phyloP scores from a whole-genome alignment of 1,284 basidiomycete genomes.

The Termitomyces sp. region DNA sequence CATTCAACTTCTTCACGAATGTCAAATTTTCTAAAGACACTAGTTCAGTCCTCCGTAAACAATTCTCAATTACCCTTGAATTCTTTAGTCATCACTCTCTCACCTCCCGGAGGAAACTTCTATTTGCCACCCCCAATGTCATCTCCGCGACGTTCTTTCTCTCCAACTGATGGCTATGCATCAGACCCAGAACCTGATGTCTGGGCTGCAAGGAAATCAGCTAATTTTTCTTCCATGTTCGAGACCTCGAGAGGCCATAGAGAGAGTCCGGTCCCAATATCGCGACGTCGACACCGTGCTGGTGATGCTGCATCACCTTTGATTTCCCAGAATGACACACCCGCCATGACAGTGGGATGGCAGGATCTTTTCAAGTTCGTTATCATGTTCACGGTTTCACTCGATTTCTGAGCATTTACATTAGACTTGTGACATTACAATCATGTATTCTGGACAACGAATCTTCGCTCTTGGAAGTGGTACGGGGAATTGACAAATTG shows the following conservation, averaged over 20 bases:
- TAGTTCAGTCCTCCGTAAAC: conserved; percentile 37
- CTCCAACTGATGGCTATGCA: conserved; percentile 55
- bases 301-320: conserved; percentile 9
- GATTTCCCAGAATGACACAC: conserved; percentile 3
- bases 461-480: conserved; percentile 49
- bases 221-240: conserved; percentile 9
- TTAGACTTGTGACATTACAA: conserved; percentile 68
- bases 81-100: conserved; percentile 61
- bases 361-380: conserved; percentile 67
- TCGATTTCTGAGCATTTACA: background rate
- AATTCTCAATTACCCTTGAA: conserved; percentile 62
- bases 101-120: conserved; percentile 51
- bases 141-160: conserved; percentile 34
- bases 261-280: conserved; percentile 17
- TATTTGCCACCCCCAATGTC: conserved; percentile 42
- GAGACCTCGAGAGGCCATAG: conserved; percentile 5
- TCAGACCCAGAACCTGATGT: conserved; percentile 63
- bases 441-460: conserved; percentile 65
- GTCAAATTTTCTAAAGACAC: conserved; percentile 14
- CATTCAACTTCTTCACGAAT: background rate
- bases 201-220: conserved; percentile 30
- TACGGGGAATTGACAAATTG: conserved; percentile 48
- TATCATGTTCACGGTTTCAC: background rate
- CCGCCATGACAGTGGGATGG: conserved; percentile 46
- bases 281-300: conserved; percentile 28